Evolutionary conservation across 352 stramenopile genomes (phyloP).

Genomic region (Thalassiosira livingstoniorum): DNA sequence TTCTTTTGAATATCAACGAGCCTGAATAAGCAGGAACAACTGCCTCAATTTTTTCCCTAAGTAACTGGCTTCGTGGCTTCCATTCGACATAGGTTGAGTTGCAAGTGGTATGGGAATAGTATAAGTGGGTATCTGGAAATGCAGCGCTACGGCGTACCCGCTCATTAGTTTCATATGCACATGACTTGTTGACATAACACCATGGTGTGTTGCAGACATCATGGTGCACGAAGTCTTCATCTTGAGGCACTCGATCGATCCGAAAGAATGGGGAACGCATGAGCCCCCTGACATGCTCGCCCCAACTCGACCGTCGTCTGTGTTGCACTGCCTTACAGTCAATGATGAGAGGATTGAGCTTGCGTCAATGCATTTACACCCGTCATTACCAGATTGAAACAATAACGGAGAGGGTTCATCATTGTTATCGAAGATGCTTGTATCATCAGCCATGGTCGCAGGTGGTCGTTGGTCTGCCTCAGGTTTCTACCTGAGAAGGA

Average conservation of each 20-base stretch:
- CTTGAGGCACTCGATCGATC: constrained; percentile 25
- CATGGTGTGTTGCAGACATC: constrained; percentile 22
- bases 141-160: constrained; percentile 7
- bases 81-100: constrained; percentile 32
- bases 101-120: constrained; percentile 38
- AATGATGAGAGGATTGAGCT: not conserved
- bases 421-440: too few relatives aligned
- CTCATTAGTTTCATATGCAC: constrained; percentile 16
- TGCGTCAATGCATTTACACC: constrained; percentile 8
- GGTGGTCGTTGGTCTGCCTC: too few relatives aligned
- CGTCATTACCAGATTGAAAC: constrained; percentile 8
- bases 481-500: too few relatives aligned
- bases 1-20: constrained; percentile 25
- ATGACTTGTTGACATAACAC: constrained; percentile 41
- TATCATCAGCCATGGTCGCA: too few relatives aligned
- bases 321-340: not conserved
- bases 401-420: too few relatives aligned
- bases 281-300: not conserved
- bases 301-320: not conserved
- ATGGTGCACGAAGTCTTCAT: constrained; percentile 43
- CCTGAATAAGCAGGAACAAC: not conserved
- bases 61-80: not conserved
- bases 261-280: constrained; percentile 38
- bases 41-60: not conserved
- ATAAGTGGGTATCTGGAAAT: constrained; percentile 28